These are phyloP conservation scores for Xylariaceae sp. DNA, from an alignment of 2,329 filamentous ascomycete species.

Conservation along the genomic window DNA sequence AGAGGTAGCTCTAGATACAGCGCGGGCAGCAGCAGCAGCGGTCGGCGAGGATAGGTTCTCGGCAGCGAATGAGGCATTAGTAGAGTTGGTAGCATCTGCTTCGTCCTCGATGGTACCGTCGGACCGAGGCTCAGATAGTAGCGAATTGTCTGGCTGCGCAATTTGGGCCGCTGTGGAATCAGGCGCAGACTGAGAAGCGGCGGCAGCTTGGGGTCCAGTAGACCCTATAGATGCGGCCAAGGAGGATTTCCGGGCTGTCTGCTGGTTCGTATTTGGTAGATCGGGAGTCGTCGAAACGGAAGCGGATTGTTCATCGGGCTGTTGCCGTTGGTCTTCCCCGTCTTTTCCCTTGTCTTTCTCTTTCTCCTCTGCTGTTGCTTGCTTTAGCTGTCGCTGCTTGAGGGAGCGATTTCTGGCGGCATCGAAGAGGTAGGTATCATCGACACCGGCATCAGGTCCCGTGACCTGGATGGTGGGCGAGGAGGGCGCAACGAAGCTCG, in stretches of 20 bases:
- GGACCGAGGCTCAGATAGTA: constrained; percentile 7
- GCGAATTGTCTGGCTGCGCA: not conserved
- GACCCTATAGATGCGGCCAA: constrained; percentile 3
- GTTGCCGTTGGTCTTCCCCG: not conserved
- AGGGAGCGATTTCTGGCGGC: constrained; percentile 29
- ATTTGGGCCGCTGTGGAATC: not conserved
- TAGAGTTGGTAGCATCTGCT: not conserved
- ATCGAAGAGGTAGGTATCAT: constrained; percentile 59
- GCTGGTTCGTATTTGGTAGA: constrained; percentile 8
- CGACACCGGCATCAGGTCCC: constrained; percentile 42
- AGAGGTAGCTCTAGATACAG: constrained; percentile 45
- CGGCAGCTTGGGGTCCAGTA: not conserved
- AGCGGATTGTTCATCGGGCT: constrained; percentile 6
- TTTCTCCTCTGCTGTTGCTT: not conserved
- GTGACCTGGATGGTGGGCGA: constrained; percentile 51
- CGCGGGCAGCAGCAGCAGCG: constrained; percentile 48
- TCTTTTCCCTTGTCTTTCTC: not conserved
- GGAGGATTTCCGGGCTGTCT: constrained; percentile 9
- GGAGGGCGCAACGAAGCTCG: constrained; percentile 55
- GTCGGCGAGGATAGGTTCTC: constrained; percentile 54
- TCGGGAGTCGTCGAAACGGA: constrained; percentile 4
- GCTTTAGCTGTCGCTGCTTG: constrained; percentile 1
- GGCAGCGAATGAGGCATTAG: constrained; percentile 45
- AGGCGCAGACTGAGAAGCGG: constrained; percentile 3
- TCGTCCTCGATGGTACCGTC: constrained; percentile 9